Conservation (phyloP, 352 stramenopile species). For the Nannochloropsis limnetica region DNA sequence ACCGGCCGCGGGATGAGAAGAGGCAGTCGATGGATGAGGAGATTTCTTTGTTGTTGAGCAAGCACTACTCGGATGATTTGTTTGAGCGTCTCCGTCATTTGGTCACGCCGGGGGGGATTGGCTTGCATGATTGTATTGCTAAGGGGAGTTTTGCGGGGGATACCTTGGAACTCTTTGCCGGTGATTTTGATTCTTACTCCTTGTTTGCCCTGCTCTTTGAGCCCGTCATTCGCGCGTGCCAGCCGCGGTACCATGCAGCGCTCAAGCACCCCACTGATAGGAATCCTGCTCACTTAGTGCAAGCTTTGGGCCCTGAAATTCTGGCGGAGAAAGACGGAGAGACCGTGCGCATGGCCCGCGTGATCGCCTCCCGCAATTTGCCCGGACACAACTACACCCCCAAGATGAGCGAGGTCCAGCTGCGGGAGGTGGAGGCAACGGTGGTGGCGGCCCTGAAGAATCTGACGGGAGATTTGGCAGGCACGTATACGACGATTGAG, state of each 20-base stretch:
- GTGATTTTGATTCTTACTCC: slow-evolving; percentile 1
- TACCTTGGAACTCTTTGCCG: slow-evolving; percentile 24
- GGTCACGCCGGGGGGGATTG: background rate
- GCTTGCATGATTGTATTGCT: background rate
- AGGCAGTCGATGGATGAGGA: slow-evolving; percentile 33
- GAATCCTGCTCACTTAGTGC: background rate
- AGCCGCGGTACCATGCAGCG: background rate
- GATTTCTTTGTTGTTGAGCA: background rate
- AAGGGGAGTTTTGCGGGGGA: background rate
- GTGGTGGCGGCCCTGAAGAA: background rate
- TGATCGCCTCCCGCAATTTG: slow-evolving; percentile 20
- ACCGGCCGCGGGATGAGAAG: background rate
- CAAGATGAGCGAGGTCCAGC: slow-evolving; percentile 7
- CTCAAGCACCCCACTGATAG: background rate
- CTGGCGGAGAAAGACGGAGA: slow-evolving; percentile 13
- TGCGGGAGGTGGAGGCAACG: background rate
- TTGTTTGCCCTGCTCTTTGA: slow-evolving; percentile 13
- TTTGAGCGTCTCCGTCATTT: background rate
- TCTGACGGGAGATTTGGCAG: background rate
- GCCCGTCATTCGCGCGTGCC: slow-evolving; percentile 25
- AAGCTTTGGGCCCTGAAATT: background rate
- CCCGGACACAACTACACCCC: slow-evolving; percentile 16
- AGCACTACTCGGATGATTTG: background rate
- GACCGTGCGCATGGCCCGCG: background rate
- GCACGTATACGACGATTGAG: slow-evolving; percentile 25